These are phyloP conservation scores for Populus deltoides DNA, from an alignment of 345 rosid genomes.

Conservation along the genomic window DNA sequence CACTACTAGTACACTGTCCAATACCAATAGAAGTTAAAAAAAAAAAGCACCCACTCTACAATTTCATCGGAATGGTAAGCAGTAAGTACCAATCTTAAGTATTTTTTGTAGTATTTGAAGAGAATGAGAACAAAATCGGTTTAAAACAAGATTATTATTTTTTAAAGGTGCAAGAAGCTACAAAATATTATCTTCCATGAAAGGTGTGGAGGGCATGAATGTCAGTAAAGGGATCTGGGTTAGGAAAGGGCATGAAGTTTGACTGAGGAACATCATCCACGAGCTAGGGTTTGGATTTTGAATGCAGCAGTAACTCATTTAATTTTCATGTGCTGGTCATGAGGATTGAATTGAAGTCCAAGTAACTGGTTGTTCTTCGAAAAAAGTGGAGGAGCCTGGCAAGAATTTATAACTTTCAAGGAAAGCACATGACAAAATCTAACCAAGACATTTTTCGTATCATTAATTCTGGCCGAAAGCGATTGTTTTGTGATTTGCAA, in stretches of 20 bases:
- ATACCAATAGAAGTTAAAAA: slow-evolving; percentile 7
- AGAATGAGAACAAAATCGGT: slow-evolving; percentile 27
- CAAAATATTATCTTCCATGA: slow-evolving; percentile 7
- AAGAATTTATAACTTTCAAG: background rate
- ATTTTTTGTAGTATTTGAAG: slow-evolving; percentile 20
- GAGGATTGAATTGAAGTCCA: background rate
- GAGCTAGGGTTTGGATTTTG: slow-evolving; percentile 14
- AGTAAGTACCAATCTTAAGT: background rate
- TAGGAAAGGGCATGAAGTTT: slow-evolving; percentile 14
- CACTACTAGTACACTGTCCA: slow-evolving; percentile 15
- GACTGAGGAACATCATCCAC: slow-evolving; percentile 9
- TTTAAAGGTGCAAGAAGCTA: background rate
- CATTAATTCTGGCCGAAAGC: too few relatives aligned
- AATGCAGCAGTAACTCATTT: background rate
- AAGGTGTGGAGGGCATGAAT: slow-evolving; percentile 11
- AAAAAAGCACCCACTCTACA: background rate
- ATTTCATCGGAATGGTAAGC: slow-evolving; percentile 15
- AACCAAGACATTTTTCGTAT: too few relatives aligned
- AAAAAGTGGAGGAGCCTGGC: too few relatives aligned
- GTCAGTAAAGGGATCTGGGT: slow-evolving; percentile 23
- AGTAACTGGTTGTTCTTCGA: background rate
- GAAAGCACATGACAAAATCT: background rate
- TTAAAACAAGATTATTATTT: background rate
- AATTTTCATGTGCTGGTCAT: background rate
- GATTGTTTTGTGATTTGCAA: too few relatives aligned